Evolutionary conservation across 192 early-diverging fungal species (phyloP), one percentile per base, ranked within the genome.

Genomic region (Backusella macrospora): DNA sequence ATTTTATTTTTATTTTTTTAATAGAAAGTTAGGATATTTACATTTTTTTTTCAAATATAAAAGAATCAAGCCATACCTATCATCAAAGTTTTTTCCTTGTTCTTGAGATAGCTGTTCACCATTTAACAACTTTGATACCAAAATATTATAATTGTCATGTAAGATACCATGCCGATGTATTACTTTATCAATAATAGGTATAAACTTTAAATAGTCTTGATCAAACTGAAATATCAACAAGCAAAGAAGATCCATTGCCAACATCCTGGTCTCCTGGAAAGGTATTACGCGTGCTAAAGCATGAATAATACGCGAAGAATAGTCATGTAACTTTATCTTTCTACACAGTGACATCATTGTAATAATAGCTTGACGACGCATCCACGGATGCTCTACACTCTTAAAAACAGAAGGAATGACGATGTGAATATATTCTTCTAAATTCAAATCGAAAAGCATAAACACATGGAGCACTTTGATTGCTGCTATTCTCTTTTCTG

Each of bases 391-490:
- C 1, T 98, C 95, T 76, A 98, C 90, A 9, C 93, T 82, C 65
- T 86, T 82, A 16, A 97, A 89, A 14, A 98, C 82, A 4, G 88
- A 86, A 14, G 95, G 96, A 66, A 97, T 90, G 12, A 97, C 89
- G 12, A 98, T 81, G 77, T 95, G 92, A 78, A 98, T 85, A 71
- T 97, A 98, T 72, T 94, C 95, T 71, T 98, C 96, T 42, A 97
- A 87, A 68, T 94, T 96, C 1, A 90, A 83, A 4, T 92, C 94
- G 80, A 98, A 92, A 6, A 90, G 89, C 5, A 88, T 81, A 68
- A 98, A 85, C 1, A 91, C 94, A 62, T 95, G 89, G 7, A 98
- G 73, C 0, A 92, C 90, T 67, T 89, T 88, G 16, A 86, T 84
- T 0, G 91, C 87, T 0, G 87, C 77, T 9, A 85, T 79, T 21